Percentiles rank a stretch among this genome's conserved stretches.
phyloP scores from a whole-genome alignment of 2,329 filamentous ascomycete genomes.

The Aspergillus novofumigatus region DNA sequence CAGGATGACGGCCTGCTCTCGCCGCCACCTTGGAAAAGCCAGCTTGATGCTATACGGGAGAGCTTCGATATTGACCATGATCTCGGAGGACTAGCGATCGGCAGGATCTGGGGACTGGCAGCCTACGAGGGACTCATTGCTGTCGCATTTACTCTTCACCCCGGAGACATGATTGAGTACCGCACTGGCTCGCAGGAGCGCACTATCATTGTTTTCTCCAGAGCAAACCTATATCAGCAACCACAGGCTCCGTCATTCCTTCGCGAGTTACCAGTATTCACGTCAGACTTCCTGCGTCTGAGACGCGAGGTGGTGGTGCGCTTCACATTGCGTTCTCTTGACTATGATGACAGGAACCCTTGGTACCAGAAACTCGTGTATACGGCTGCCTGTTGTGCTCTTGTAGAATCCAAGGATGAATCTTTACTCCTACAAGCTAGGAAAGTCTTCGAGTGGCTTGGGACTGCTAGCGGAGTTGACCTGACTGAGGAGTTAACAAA shows the following conservation, averaged over 20 bases:
- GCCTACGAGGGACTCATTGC: slow-evolving; percentile 47
- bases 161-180: slow-evolving; percentile 56
- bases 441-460: slow-evolving; percentile 24
- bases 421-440: slow-evolving; percentile 23
- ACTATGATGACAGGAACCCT: slow-evolving; percentile 10
- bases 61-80: slow-evolving; percentile 49
- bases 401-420: slow-evolving; percentile 23
- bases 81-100: slow-evolving; percentile 47
- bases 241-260: not conserved
- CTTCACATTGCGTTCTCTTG: slow-evolving; percentile 24
- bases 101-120: slow-evolving; percentile 53
- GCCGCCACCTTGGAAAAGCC: slow-evolving; percentile 25
- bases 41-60: slow-evolving; percentile 31
- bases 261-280: slow-evolving; percentile 10
- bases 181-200: slow-evolving; percentile 45
- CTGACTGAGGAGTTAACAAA: slow-evolving; percentile 30
- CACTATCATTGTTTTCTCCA: slow-evolving; percentile 36
- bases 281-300: slow-evolving; percentile 10
- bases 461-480: slow-evolving; percentile 23
- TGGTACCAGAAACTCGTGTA: slow-evolving; percentile 33
- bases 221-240: slow-evolving; percentile 14
- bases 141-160: slow-evolving; percentile 50
- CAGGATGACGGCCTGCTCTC: slow-evolving; percentile 1
- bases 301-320: slow-evolving; percentile 22
- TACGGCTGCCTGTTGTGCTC: slow-evolving; percentile 33